Percentiles rank a stretch among this genome's conserved stretches.
phyloP scores from a whole-genome alignment of 2,329 filamentous ascomycete genomes.

The Neospermospora avenae region DNA sequence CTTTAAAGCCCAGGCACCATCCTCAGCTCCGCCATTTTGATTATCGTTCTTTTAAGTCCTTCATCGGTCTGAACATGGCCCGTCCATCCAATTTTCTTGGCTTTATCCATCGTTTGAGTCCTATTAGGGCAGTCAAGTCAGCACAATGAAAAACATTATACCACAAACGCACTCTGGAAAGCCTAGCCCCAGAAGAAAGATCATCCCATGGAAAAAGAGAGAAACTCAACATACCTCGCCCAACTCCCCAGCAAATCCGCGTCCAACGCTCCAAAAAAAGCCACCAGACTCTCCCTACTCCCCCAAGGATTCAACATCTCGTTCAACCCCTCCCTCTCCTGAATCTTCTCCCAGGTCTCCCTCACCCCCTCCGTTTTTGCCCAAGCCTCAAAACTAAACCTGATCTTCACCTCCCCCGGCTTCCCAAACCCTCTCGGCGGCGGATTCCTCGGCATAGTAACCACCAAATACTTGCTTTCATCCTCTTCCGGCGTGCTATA shows the following conservation, averaged over 20 bases:
- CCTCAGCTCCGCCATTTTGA: conserved; percentile 16
- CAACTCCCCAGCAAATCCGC: conserved; percentile 17
- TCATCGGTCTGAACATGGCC: conserved; percentile 19
- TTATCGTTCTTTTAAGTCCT: conserved; percentile 15
- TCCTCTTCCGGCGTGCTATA: conserved; percentile 13
- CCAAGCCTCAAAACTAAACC: conserved; percentile 17
- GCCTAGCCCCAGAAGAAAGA: no score
- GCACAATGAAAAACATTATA: not conserved
- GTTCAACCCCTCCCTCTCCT: conserved; percentile 5
- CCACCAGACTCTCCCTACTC: not conserved
- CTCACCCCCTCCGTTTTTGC: conserved; percentile 7
- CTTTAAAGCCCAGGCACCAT: conserved; percentile 13
- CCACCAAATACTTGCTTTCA: conserved; percentile 12
- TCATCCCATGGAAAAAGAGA: no score
- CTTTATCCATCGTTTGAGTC: conserved; percentile 21
- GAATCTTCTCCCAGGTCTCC: conserved; percentile 12
- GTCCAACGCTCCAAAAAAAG: conserved; percentile 17
- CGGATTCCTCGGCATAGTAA: conserved; percentile 10
- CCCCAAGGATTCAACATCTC: not conserved
- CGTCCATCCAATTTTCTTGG: conserved; percentile 19
- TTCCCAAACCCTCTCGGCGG: conserved; percentile 18
- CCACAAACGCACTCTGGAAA: no score
- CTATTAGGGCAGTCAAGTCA: not conserved
- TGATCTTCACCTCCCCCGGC: conserved; percentile 3
- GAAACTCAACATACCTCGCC: conserved; percentile 1